These are phyloP conservation scores for Botryosphaeria dothidea DNA, from an alignment of 2,329 filamentous ascomycete genomes.

Conservation along the genomic window DNA sequence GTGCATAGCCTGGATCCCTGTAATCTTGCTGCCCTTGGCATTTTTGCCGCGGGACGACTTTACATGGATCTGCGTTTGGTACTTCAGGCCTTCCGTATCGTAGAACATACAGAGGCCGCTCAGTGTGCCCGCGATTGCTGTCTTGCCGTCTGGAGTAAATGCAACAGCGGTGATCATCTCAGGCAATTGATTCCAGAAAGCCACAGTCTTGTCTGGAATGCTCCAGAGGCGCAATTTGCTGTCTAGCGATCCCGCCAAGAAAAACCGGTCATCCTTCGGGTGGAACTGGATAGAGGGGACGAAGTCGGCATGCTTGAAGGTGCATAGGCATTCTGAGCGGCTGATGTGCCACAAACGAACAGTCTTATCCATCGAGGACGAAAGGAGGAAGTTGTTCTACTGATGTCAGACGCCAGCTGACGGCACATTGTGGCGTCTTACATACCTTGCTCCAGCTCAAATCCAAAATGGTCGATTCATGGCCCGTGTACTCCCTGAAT, in stretches of 20 bases:
- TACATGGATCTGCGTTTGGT: constrained; percentile 86
- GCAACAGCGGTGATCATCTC: constrained; percentile 93
- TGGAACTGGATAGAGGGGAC: constrained; percentile 95
- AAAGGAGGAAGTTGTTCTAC: constrained; percentile 89
- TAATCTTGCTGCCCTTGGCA: constrained; percentile 96
- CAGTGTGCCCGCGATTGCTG: constrained; percentile 83
- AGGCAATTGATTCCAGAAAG: constrained; percentile 72
- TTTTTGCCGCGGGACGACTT: constrained; percentile 90
- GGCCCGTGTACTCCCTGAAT: constrained; percentile 76
- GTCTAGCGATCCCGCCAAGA: constrained; percentile 89
- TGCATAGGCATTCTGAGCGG: constrained; percentile 81
- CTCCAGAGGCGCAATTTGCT: constrained; percentile 89
- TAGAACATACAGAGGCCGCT: constrained; percentile 87
- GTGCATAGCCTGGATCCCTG: constrained; percentile 68
- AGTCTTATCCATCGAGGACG: constrained; percentile 97
- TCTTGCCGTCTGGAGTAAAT: constrained; percentile 89
- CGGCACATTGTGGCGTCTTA: constrained; percentile 8
- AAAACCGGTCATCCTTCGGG: constrained; percentile 92
- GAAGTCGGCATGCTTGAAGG: constrained; percentile 92
- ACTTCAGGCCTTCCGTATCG: constrained; percentile 86
- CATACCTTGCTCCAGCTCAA: constrained; percentile 89
- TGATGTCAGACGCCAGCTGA: background rate
- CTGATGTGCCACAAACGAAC: constrained; percentile 92
- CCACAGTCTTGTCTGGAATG: constrained; percentile 93
- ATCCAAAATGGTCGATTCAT: constrained; percentile 83